Conservation (phyloP, 352 stramenopile genomes). For the Globisporangium sylvaticum region DNA sequence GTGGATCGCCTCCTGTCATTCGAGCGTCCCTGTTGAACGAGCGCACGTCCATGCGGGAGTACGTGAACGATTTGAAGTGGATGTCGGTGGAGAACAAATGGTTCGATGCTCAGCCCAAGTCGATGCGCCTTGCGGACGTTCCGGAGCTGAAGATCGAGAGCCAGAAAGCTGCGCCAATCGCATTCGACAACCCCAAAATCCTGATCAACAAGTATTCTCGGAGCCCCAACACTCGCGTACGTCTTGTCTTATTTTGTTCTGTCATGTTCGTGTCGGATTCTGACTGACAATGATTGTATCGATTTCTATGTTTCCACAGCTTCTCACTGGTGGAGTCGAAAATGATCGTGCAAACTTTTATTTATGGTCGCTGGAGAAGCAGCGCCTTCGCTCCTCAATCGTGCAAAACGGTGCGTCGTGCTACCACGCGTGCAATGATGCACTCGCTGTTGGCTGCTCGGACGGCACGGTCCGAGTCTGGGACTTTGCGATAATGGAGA, state of each 20-base stretch:
- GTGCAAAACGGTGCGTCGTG: constrained; percentile 62
- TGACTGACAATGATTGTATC: constrained; percentile 5
- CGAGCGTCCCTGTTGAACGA: constrained; percentile 80
- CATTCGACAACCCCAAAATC: constrained; percentile 67
- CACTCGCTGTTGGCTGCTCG: constrained; percentile 64
- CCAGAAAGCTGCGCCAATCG: constrained; percentile 37
- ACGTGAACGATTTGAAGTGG: constrained; percentile 75
- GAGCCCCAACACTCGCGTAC: constrained; percentile 57
- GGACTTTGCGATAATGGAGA: constrained; percentile 69
- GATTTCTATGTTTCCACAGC: constrained; percentile 24
- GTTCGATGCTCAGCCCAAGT: constrained; percentile 43
- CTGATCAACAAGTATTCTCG: constrained; percentile 62
- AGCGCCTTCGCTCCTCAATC: constrained; percentile 60
- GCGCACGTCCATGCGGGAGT: constrained; percentile 82
- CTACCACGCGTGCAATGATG: constrained; percentile 80
- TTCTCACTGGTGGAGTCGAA: constrained; percentile 72
- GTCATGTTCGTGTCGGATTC: neutral
- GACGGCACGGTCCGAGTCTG: constrained; percentile 82
- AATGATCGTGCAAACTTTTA: constrained; percentile 79
- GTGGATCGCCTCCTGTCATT: constrained; percentile 79
- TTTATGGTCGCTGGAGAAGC: constrained; percentile 79
- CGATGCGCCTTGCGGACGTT: constrained; percentile 44
- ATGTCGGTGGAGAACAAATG: constrained; percentile 74
- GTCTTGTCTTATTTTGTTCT: constrained; percentile 10
- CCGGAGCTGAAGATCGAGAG: constrained; percentile 54